These are phyloP conservation scores for Chloris gayana DNA, from an alignment of 176 grass and related monocot genomes.

Conservation along the genomic window DNA sequence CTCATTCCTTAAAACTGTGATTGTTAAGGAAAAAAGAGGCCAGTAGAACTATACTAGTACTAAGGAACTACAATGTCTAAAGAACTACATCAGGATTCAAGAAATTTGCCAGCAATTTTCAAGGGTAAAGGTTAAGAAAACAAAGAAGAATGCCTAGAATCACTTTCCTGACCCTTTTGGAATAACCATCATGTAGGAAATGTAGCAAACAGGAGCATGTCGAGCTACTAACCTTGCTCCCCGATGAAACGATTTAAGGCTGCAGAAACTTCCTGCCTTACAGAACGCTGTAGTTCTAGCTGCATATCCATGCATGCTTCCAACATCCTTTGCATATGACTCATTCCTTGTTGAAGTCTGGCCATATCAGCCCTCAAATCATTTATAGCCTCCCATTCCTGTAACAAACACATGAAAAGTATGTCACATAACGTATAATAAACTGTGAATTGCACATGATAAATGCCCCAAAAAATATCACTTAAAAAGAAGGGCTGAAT, in stretches of 20 bases:
- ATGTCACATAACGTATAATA: background rate
- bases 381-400: constrained; percentile 99
- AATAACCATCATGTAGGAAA: background rate
- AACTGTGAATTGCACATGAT: background rate
- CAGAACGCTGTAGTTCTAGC: constrained; percentile 93
- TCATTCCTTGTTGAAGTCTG: constrained; percentile 94
- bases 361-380: constrained; percentile 91
- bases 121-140: background rate
- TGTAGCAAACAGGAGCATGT: constrained; percentile 14
- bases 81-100: constrained; percentile 12
- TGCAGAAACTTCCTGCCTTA: constrained; percentile 95
- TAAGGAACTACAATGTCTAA: background rate
- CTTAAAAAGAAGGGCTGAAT: background rate
- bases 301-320: constrained; percentile 99
- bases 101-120: background rate
- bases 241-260: constrained; percentile 89
- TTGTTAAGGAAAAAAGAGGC: background rate
- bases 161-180: background rate
- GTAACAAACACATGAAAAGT: constrained; percentile 42
- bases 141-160: background rate
- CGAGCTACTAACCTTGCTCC: constrained; percentile 62
- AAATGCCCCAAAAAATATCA: background rate
- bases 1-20: constrained; percentile 3
- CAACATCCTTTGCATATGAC: constrained; percentile 92
- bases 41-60: background rate